Evolutionary conservation across 2,329 filamentous ascomycete genomes (phyloP).

Genomic region (Aspergillus eucalypticola): DNA sequence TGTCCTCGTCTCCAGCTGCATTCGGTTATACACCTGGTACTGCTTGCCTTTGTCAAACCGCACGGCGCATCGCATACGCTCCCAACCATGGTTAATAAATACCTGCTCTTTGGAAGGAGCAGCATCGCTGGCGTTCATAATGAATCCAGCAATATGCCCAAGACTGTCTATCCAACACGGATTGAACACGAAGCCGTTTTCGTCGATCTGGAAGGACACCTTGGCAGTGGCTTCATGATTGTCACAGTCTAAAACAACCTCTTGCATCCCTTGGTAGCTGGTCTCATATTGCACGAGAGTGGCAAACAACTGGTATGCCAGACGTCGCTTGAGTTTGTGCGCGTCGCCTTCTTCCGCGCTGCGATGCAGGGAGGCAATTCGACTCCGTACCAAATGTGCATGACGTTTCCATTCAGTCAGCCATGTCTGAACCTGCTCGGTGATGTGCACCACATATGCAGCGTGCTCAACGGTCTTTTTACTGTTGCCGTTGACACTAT

Average conservation of each 20-base stretch:
- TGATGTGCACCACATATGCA: constrained; percentile 3
- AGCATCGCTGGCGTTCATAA: constrained; percentile 60
- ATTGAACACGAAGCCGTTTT: constrained; percentile 59
- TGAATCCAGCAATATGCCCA: constrained; percentile 60
- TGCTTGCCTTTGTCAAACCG: constrained; percentile 52
- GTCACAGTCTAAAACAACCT: constrained; percentile 59
- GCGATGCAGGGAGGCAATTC: constrained; percentile 58
- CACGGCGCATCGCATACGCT: constrained; percentile 58
- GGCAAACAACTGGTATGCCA: constrained; percentile 74
- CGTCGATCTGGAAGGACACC: constrained; percentile 56
- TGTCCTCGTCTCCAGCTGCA: constrained; percentile 54
- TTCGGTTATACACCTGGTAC: constrained; percentile 62
- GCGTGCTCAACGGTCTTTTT: constrained; percentile 9
- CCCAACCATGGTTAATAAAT: constrained; percentile 65
- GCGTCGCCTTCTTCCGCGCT: constrained; percentile 66
- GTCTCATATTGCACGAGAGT: constrained; percentile 58
- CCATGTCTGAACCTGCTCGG: neutral
- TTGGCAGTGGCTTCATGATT: constrained; percentile 57
- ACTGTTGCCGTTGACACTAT: constrained; percentile 4
- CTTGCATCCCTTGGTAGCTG: constrained; percentile 59
- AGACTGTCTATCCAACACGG: constrained; percentile 63
- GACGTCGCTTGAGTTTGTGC: constrained; percentile 70
- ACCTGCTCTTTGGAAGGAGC: constrained; percentile 61
- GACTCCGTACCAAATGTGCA: constrained; percentile 67
- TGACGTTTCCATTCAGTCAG: constrained; percentile 54